Evolutionary conservation across 345 rosid species (phyloP).

Genomic region (Eucalyptus erythrocorys): DNA sequence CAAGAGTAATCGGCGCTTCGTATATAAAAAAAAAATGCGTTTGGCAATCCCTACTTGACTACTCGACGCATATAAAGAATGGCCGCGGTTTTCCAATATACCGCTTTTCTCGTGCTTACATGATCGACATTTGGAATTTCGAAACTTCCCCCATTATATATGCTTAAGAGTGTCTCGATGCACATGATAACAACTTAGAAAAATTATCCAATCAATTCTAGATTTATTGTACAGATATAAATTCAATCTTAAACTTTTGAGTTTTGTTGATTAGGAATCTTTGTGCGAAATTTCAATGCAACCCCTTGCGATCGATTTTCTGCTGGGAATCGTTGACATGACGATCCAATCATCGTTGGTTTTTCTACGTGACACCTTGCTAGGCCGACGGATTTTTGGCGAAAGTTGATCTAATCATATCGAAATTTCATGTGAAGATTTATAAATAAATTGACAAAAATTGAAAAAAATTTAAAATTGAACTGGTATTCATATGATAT

Average conservation of each 20-base stretch:
- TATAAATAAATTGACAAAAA: background rate
- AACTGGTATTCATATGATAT: background rate
- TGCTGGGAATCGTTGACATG: background rate
- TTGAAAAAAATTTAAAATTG: accelerated
- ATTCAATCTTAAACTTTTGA: background rate
- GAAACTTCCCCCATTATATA: background rate
- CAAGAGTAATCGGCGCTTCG: background rate
- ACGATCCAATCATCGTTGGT: background rate
- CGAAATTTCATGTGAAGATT: background rate
- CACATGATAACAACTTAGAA: background rate
- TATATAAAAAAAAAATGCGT: background rate
- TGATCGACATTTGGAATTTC: background rate
- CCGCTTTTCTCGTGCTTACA: background rate
- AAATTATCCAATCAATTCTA: background rate
- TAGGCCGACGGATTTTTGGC: accelerated
- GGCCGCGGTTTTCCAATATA: background rate
- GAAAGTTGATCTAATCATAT: accelerated
- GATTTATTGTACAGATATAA: background rate
- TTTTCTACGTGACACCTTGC: background rate
- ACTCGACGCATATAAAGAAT: background rate
- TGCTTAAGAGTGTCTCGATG: background rate
- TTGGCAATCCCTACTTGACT: background rate
- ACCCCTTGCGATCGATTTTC: background rate
- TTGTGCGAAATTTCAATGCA: background rate
- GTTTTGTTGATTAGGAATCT: background rate